phyloP scores from a whole-genome alignment of 306 rosid species.

The Lathyrus aphaca region DNA sequence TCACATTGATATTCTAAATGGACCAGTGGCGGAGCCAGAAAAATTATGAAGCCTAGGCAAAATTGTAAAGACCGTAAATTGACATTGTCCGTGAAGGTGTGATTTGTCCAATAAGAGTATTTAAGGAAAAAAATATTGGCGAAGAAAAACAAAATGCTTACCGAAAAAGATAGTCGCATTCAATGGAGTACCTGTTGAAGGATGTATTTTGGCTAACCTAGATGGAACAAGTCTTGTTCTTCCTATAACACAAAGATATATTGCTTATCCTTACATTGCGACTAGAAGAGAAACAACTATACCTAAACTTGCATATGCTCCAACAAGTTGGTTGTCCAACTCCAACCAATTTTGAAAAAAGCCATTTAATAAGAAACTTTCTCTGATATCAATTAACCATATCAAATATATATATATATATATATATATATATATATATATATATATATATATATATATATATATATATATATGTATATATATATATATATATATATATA shows the following conservation, averaged over 20 bases:
- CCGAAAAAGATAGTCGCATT: slow-evolving; percentile 83
- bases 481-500: neutral
- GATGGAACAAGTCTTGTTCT: slow-evolving; percentile 82
- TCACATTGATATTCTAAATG: too few species aligned
- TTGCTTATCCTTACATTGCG: slow-evolving; percentile 93
- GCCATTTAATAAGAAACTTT: slow-evolving; percentile 69
- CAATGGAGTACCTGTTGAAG: slow-evolving; percentile 83
- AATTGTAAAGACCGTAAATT: too few species aligned
- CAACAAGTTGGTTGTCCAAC: slow-evolving; percentile 88
- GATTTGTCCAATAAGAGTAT: too few species aligned
- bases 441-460: neutral
- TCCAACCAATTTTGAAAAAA: slow-evolving; percentile 74
- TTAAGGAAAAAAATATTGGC: neutral
- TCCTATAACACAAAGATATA: slow-evolving; percentile 91
- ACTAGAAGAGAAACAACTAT: slow-evolving; percentile 83
- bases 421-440: slow-evolving; percentile 13
- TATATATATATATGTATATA: neutral
- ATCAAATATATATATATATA: neutral
- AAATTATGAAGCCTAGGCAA: too few species aligned
- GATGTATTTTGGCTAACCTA: slow-evolving; percentile 91
- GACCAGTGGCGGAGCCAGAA: too few species aligned
- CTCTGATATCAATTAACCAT: slow-evolving; percentile 55
- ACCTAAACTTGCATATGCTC: slow-evolving; percentile 74
- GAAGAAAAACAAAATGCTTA: slow-evolving; percentile 28
- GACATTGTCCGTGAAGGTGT: too few species aligned